Evolutionary conservation across 768 basidiomycete species (phyloP).

Genomic region (Chalciporus chontae): DNA sequence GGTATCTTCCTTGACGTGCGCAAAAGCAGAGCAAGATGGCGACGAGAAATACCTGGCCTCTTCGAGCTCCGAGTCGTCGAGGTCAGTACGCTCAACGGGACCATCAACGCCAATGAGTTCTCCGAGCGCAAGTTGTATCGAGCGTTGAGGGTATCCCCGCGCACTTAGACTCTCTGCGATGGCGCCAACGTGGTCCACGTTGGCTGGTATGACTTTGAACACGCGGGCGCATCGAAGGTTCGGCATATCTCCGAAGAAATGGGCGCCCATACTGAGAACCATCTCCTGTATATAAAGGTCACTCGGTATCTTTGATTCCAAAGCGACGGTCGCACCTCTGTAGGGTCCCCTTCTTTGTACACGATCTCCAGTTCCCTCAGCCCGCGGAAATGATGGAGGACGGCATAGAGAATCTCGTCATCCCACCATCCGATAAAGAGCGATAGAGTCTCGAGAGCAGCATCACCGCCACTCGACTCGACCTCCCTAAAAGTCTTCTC

Average conservation of each 20-base stretch:
- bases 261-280: slow-evolving; percentile 41
- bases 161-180: slow-evolving; percentile 6
- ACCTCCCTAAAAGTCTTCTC: slow-evolving; percentile 28
- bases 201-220: slow-evolving; percentile 27
- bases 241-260: slow-evolving; percentile 37
- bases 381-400: slow-evolving; percentile 35
- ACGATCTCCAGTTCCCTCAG: slow-evolving; percentile 39
- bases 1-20: slow-evolving; percentile 8
- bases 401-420: slow-evolving; percentile 42
- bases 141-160: slow-evolving; percentile 12
- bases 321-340: slow-evolving; percentile 35
- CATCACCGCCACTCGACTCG: slow-evolving; percentile 15
- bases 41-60: slow-evolving; percentile 7
- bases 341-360: slow-evolving; percentile 36
- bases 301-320: no score
- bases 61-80: slow-evolving; percentile 22
- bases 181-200: slow-evolving; percentile 5
- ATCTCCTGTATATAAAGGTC: slow-evolving; percentile 26
- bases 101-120: slow-evolving; percentile 10
- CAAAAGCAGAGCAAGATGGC: neutral
- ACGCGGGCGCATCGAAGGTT: slow-evolving; percentile 38
- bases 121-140: slow-evolving; percentile 6
- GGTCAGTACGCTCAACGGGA: slow-evolving; percentile 11
- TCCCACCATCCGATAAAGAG: slow-evolving; percentile 43
- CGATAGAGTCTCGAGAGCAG: slow-evolving; percentile 28